A percentile compares a stretch with the other conserved stretches of the same genome.
phyloP scores from a whole-genome alignment of 176 grass and related monocot species.

The Aegilops speltoides region DNA sequence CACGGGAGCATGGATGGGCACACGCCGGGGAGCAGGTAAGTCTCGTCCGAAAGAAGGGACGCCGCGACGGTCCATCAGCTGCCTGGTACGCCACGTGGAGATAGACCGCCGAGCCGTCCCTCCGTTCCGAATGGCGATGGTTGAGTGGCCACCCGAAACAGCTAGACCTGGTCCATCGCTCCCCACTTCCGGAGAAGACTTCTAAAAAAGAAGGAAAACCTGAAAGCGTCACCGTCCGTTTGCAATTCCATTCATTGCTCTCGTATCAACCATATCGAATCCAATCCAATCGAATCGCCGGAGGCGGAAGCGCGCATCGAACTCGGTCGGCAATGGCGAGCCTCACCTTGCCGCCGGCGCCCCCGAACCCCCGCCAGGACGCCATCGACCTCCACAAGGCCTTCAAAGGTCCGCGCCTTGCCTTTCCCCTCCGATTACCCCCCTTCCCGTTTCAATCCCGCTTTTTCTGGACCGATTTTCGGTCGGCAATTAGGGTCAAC shows the following conservation, averaged over 20 bases:
- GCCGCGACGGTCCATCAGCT: background rate
- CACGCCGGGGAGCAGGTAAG: no score
- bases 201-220: background rate
- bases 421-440: background rate
- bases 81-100: background rate
- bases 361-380: constrained; percentile 74
- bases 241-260: background rate
- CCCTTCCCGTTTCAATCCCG: background rate
- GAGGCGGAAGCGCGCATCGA: constrained; percentile 18
- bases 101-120: background rate
- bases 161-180: constrained; percentile 38
- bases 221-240: constrained; percentile 1
- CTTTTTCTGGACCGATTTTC: background rate
- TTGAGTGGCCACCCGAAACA: no score
- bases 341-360: constrained; percentile 66
- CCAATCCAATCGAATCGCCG: constrained; percentile 24
- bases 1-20: no score
- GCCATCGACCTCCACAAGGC: constrained; percentile 99
- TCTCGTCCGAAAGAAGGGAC: no score
- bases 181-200: background rate
- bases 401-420: constrained; percentile 76
- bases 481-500: background rate
- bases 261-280: constrained; percentile 35
- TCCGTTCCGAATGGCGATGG: background rate
- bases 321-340: constrained; percentile 57